Base-by-base conservation (phyloP, 2,329 filamentous ascomycete genomes). In the Fonsecaea nubica region DNA sequence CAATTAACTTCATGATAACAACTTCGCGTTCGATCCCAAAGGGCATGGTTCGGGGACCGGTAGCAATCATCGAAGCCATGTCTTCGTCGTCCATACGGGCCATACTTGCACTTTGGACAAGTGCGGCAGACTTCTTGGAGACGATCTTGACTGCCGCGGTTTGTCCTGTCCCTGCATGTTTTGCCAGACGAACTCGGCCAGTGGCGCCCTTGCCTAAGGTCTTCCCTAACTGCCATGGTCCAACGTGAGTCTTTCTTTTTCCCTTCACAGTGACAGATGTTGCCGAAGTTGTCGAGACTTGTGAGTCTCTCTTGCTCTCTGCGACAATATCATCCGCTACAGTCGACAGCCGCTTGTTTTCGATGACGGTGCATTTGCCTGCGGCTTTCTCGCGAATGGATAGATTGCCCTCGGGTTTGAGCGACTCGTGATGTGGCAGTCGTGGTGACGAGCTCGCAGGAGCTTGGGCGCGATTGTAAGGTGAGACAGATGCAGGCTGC, bases 81-180 rank as follows among this genome's bases (percentile, higher is more conserved):
- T 83, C 89, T 77, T 89, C 90, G 72, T 89, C 86, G 75, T 94
- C 92, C 69, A 97, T 86, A 57, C 91, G 90, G 13, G 90, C 90
- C 76, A 97, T 85, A 77, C 93, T 97, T 71, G 92, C 89, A 59
- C 93, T 92, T 70, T 95, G 91, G 1, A 92, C 90, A 74, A 93
- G 86, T 67, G 91, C 89, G 12, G 91, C 92, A 60, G 88, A 90
- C 65, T 86, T 87, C 77, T 96, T 93, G 65, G 92, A 92, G 33
- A 99, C 92, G 74, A 99, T 98, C 82, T 99, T 99, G 76, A 97
- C 91, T 1, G 95, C 95, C 3, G 93, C 95, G 58, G 90, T 85
- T 74, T 97, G 90, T 9, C 91, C 87, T 3, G 92, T 95, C 25
- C 87, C 80, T 30, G 84, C 85, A 80, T 99, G 93, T 69, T 92